Evolutionary conservation across 257 asterid genomes (phyloP).

Genomic region (Penstemon davidsonii): DNA sequence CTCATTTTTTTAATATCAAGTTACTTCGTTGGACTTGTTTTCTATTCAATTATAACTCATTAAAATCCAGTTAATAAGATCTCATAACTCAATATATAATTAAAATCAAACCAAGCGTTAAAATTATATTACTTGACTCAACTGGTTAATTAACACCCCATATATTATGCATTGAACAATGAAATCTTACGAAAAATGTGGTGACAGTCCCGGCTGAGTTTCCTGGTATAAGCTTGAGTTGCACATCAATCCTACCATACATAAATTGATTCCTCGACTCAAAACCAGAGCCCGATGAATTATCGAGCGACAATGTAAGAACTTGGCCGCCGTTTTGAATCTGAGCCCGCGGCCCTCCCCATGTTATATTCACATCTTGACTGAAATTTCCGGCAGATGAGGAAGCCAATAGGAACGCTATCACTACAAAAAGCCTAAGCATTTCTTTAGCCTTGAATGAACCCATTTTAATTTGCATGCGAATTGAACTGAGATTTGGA

Average conservation of each 20-base stretch:
- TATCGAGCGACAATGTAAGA: conserved; percentile 53
- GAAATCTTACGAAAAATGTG: conserved; percentile 53
- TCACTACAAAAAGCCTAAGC: conserved; percentile 22
- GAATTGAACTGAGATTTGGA: too few relatives aligned
- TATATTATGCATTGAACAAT: too few relatives aligned
- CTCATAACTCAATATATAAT: too few relatives aligned
- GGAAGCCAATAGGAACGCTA: conserved; percentile 39
- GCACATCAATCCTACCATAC: conserved; percentile 53
- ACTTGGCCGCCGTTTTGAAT: conserved; percentile 42
- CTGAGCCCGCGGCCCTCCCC: conserved; percentile 53
- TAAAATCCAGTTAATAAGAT: too few relatives aligned
- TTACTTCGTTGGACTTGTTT: too few relatives aligned
- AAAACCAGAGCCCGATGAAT: conserved; percentile 61
- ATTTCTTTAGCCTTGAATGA: conserved; percentile 3
- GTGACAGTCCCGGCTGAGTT: conserved; percentile 80
- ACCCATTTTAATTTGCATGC: not conserved
- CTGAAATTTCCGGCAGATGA: conserved; percentile 58
- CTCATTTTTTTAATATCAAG: too few relatives aligned
- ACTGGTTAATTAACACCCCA: too few relatives aligned
- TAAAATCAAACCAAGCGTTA: too few relatives aligned
- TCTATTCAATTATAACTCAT: too few relatives aligned
- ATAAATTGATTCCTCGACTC: conserved; percentile 45
- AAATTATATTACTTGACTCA: too few relatives aligned
- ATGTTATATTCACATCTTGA: conserved; percentile 40
- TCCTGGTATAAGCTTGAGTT: conserved; percentile 58